phyloP scores from a whole-genome alignment of 2,329 filamentous ascomycete genomes.

The Tolypocladium cylindrosporum region DNA sequence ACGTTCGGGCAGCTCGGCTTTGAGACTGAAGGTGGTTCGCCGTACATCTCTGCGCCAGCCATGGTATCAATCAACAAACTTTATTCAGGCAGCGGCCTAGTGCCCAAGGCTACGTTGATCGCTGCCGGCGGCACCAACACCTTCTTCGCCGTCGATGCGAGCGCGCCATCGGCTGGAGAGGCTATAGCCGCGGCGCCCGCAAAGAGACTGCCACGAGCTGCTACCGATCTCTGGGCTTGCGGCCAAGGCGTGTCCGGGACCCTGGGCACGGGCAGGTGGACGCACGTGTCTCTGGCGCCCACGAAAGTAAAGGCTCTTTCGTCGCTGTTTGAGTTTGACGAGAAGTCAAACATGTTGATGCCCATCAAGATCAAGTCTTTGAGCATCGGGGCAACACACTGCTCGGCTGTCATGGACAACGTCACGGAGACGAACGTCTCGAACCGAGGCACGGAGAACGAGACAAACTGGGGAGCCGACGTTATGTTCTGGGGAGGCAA shows the following conservation, averaged over 20 bases:
- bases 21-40: conserved; percentile 51
- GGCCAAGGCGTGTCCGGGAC: conserved; percentile 78
- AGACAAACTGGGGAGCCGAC: conserved; percentile 82
- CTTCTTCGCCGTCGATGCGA: conserved; percentile 78
- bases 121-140: conserved; percentile 80
- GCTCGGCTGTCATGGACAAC: conserved; percentile 75
- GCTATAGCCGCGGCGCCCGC: conserved; percentile 15
- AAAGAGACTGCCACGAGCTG: conserved; percentile 19
- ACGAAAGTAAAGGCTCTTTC: conserved; percentile 76
- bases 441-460: conserved; percentile 44
- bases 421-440: conserved; percentile 55
- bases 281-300: conserved; percentile 69
- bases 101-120: conserved; percentile 62
- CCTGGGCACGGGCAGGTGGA: conserved; percentile 81
- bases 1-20: conserved; percentile 85
- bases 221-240: conserved; percentile 69
- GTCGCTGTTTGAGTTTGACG: conserved; percentile 79
- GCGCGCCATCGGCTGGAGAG: conserved; percentile 26
- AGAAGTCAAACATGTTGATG: conserved; percentile 52
- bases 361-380: conserved; percentile 71
- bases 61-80: conserved; percentile 61
- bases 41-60: conserved; percentile 58
- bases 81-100: conserved; percentile 55
- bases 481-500: conserved; percentile 93
- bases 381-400: conserved; percentile 71